These are phyloP conservation scores for Candida freyschussii DNA, from an alignment of 1,139 yeast genomes.

Conservation along the genomic window DNA sequence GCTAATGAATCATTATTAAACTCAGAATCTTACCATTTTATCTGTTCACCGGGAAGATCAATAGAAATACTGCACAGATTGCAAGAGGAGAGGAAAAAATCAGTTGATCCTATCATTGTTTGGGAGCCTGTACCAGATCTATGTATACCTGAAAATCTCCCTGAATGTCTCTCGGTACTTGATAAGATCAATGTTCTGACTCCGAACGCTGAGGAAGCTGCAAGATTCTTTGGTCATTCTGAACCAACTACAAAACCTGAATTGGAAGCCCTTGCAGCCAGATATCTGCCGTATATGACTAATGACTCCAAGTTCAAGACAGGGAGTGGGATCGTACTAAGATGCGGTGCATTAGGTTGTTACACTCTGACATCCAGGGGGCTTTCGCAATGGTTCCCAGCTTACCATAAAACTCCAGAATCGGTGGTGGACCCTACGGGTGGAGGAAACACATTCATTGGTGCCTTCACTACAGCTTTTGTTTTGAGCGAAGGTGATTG, in stretches of 20 bases:
- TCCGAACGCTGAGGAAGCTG: conserved; percentile 84
- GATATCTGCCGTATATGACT: conserved; percentile 38
- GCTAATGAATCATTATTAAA: conserved; percentile 32
- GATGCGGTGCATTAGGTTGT: conserved; percentile 74
- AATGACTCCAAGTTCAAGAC: conserved; percentile 24
- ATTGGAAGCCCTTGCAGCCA: conserved; percentile 40
- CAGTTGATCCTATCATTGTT: conserved; percentile 39
- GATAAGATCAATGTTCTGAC: conserved; percentile 55
- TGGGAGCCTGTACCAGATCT: conserved; percentile 90
- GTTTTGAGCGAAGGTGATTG: conserved; percentile 45
- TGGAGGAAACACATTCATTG: conserved; percentile 87
- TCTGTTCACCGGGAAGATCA: conserved; percentile 68
- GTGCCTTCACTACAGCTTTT: conserved; percentile 68
- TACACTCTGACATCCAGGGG: conserved; percentile 29
- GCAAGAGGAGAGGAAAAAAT: conserved; percentile 10
- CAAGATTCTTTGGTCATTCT: conserved; percentile 43
- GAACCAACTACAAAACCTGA: conserved; percentile 39
- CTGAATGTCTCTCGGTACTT: conserved; percentile 38
- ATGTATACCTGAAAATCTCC: conserved; percentile 49
- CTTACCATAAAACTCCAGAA: conserved; percentile 52
- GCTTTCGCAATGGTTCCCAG: conserved; percentile 49
- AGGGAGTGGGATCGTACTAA: conserved; percentile 48
- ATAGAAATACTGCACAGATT: conserved; percentile 39
- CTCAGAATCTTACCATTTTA: conserved; percentile 59
- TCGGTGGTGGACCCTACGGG: conserved; percentile 85